Evolutionary conservation across 1,284 basidiomycete genomes (phyloP).

Genomic region (Marasmius fiardii): DNA sequence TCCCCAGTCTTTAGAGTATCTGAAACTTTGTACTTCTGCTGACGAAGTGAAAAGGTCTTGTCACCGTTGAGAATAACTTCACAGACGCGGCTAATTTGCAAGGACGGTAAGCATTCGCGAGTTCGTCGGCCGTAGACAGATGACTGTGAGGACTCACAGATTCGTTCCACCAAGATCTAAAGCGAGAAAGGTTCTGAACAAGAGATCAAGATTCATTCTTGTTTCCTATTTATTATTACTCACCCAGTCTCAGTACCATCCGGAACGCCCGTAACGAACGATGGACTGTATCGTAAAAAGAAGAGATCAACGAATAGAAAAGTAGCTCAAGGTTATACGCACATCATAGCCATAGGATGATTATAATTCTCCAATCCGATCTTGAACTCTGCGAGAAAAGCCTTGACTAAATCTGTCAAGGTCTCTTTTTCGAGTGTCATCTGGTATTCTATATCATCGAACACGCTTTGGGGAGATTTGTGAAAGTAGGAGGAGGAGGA

Average conservation of each 20-base stretch:
- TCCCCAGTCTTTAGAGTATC: slow-evolving; percentile 89
- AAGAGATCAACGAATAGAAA: too few species aligned
- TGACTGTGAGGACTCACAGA: slow-evolving; percentile 52
- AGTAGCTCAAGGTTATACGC: slow-evolving; percentile 22
- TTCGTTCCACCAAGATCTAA: slow-evolving; percentile 96
- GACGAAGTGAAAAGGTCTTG: slow-evolving; percentile 83
- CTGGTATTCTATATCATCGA: slow-evolving; percentile 57
- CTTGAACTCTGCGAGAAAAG: slow-evolving; percentile 78
- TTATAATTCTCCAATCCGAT: slow-evolving; percentile 71
- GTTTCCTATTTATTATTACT: slow-evolving; percentile 25
- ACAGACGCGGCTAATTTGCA: slow-evolving; percentile 77
- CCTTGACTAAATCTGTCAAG: slow-evolving; percentile 68
- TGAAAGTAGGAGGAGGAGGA: slow-evolving; percentile 18
- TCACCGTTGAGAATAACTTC: slow-evolving; percentile 89
- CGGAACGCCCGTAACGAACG: slow-evolving; percentile 88
- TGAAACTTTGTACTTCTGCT: slow-evolving; percentile 94
- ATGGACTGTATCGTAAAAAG: slow-evolving; percentile 58
- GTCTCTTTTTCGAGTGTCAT: slow-evolving; percentile 64
- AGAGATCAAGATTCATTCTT: slow-evolving; percentile 1
- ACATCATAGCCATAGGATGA: slow-evolving; percentile 90
- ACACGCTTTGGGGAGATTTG: slow-evolving; percentile 29
- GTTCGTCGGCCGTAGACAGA: not conserved
- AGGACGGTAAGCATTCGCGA: slow-evolving; percentile 3
- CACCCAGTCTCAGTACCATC: slow-evolving; percentile 90
- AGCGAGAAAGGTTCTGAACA: slow-evolving; percentile 82